phyloP scores from a whole-genome alignment of 805 yeast species.

The Sugiyamaella qingdaonensis region DNA sequence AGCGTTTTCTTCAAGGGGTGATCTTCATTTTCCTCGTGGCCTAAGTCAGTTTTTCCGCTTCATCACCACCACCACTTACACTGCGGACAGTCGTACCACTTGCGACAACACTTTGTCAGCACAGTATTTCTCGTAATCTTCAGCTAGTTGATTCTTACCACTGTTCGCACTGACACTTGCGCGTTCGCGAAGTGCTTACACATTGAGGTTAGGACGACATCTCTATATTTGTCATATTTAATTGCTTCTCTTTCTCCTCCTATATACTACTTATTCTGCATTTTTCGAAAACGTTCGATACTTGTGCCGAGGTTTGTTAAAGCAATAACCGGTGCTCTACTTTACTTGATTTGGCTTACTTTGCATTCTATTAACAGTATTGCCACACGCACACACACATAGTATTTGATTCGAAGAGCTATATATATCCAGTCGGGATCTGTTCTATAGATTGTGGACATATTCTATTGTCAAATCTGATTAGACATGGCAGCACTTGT shows the following conservation, averaged over 20 bases:
- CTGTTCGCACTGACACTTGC: constrained; percentile 33
- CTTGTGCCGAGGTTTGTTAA: no score
- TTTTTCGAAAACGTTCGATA: no score
- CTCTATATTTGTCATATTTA: constrained; percentile 3
- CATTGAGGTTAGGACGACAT: constrained; percentile 16
- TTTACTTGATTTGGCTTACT: no score
- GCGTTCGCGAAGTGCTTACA: constrained; percentile 33
- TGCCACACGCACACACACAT: no score
- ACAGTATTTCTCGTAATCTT: neutral
- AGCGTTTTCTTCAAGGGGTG: constrained; percentile 30
- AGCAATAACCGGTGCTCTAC: neutral
- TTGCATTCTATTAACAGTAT: neutral
- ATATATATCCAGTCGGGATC: no score
- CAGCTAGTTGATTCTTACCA: constrained; percentile 13
- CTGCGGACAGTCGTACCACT: constrained; percentile 34
- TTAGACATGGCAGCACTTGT: neutral
- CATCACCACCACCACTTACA: constrained; percentile 21
- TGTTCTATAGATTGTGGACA: no score
- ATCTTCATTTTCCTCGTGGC: constrained; percentile 30
- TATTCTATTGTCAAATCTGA: no score
- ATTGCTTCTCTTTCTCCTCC: neutral
- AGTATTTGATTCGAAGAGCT: no score
- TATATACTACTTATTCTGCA: neutral
- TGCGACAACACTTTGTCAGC: constrained; percentile 26
- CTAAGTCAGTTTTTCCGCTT: constrained; percentile 9